phyloP scores from a whole-genome alignment of 2,329 filamentous ascomycete species.

The Erysiphe pulchra region DNA sequence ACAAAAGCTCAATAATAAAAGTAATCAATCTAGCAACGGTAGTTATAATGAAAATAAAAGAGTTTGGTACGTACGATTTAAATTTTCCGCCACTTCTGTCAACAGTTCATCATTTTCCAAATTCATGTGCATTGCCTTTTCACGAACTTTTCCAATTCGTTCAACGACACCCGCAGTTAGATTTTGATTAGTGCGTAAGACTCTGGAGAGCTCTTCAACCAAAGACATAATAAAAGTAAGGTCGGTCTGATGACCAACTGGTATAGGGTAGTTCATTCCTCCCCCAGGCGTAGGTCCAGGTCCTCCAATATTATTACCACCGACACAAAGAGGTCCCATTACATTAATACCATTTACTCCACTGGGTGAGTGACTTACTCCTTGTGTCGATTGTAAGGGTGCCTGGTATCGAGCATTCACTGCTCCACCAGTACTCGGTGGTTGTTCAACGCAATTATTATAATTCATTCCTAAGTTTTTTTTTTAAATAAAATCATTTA shows the following conservation, averaged over 20 bases:
- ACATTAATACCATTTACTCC: constrained; percentile 6
- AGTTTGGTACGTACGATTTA: constrained; percentile 21
- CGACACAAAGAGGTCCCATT: constrained; percentile 1
- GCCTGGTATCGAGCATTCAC: constrained; percentile 8
- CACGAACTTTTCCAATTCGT: constrained; percentile 34
- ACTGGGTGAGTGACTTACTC: neutral
- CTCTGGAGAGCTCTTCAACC: constrained; percentile 33
- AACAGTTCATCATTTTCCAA: constrained; percentile 33
- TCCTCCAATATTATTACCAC: constrained; percentile 11
- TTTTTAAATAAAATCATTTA: too few relatives aligned
- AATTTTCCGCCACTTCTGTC: constrained; percentile 25
- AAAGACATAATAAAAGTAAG: constrained; percentile 42
- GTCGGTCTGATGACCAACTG: constrained; percentile 42
- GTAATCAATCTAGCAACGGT: neutral
- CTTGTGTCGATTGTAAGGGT: constrained; percentile 12
- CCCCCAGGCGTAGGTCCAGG: constrained; percentile 17
- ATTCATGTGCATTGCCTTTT: constrained; percentile 24
- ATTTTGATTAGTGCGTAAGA: constrained; percentile 19
- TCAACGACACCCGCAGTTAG: constrained; percentile 37
- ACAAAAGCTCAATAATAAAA: too few relatives aligned
- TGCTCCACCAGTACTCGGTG: neutral
- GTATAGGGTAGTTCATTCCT: constrained; percentile 20
- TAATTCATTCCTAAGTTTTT: neutral
- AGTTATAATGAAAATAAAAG: neutral
- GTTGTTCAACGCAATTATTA: neutral